phyloP scores from a whole-genome alignment of 2,329 filamentous ascomycete species.

The Geoglossum cookeanum region DNA sequence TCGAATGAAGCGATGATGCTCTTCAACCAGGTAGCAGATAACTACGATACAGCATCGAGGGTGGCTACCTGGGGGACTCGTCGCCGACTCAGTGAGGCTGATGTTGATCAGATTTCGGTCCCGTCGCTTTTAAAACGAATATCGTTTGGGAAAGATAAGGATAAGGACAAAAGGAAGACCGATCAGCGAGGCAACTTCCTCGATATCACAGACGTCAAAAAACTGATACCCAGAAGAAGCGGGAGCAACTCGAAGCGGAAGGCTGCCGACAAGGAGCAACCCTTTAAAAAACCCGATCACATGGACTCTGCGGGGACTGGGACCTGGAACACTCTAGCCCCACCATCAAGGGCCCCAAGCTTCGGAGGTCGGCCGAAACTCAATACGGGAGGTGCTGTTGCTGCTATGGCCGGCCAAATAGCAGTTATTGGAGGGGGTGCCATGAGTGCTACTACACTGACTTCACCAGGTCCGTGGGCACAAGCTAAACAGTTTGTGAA shows the following conservation, averaged over 20 bases:
- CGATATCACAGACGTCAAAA: conserved; percentile 16
- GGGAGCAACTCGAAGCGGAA: conserved; percentile 28
- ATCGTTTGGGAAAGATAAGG: conserved; percentile 30
- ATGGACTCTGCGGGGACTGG: not conserved
- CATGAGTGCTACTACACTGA: conserved; percentile 33
- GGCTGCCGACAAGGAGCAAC: conserved; percentile 3
- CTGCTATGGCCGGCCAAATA: conserved; percentile 34
- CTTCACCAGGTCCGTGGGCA: conserved; percentile 16
- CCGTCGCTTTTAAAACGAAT: conserved; percentile 45
- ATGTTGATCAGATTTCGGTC: conserved; percentile 36
- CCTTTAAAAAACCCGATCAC: not conserved
- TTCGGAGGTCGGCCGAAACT: conserved; percentile 16
- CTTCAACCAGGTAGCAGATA: conserved; percentile 28
- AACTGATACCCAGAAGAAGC: conserved; percentile 22
- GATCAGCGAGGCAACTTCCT: conserved; percentile 28
- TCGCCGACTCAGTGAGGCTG: conserved; percentile 39
- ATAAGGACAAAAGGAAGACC: conserved; percentile 27
- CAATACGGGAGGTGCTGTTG: conserved; percentile 33
- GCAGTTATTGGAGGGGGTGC: conserved; percentile 38
- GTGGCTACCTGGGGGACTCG: conserved; percentile 44
- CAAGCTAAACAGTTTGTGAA: conserved; percentile 29
- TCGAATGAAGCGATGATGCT: conserved; percentile 36
- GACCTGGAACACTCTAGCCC: not conserved
- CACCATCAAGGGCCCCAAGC: not conserved
- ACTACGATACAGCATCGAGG: conserved; percentile 33